Evolutionary conservation across 257 asterid species (phyloP).

Genomic region (Lithospermum erythrorhizon): DNA sequence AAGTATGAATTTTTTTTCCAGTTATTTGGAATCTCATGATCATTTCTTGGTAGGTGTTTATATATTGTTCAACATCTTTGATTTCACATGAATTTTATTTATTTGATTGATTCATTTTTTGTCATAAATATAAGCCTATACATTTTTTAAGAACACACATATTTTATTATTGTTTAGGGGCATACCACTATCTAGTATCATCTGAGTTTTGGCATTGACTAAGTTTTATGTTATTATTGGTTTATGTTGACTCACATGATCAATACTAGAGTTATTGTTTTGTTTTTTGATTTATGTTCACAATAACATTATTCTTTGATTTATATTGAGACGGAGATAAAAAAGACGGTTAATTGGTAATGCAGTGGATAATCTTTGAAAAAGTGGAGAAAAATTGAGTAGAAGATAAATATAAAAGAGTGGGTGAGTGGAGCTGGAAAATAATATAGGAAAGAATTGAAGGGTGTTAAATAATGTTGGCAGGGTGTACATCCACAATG

Average conservation of each 20-base stretch:
- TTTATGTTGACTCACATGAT: conserved; percentile 49
- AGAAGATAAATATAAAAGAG: conserved; percentile 26
- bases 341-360: conserved; percentile 12
- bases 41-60: conserved; percentile 40
- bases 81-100: conserved; percentile 45
- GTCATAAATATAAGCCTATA: conserved; percentile 26
- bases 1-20: conserved; percentile 39
- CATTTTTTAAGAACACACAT: conserved; percentile 6
- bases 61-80: conserved; percentile 41
- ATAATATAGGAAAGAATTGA: conserved; percentile 22
- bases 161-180: conserved; percentile 31
- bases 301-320: conserved; percentile 1
- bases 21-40: conserved; percentile 87
- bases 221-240: conserved; percentile 29
- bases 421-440: conserved; percentile 38
- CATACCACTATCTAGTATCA: no score
- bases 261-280: conserved; percentile 42
- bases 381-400: conserved; percentile 10
- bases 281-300: conserved; percentile 56
- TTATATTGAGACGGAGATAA: background rate
- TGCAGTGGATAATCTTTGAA: conserved; percentile 17
- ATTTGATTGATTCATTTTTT: background rate
- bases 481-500: conserved; percentile 88
- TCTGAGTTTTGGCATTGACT: conserved; percentile 81
- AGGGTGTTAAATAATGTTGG: conserved; percentile 83